Conservation (phyloP, 2,329 filamentous ascomycete species). For the Ceratocystis cacaofunesta region DNA sequence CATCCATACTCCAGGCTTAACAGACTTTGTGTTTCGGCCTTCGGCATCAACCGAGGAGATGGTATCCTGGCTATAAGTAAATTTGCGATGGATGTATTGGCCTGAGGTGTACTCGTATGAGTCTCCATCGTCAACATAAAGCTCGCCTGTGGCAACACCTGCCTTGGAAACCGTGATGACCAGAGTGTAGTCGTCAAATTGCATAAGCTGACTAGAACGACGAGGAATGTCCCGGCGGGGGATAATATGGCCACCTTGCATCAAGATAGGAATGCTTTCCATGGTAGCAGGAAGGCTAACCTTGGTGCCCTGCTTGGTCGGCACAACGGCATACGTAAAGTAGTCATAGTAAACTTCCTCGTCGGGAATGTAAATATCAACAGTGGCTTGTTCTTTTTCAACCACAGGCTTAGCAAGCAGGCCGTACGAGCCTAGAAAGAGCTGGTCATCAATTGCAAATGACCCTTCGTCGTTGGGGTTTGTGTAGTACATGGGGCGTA, state of each 20-base stretch:
- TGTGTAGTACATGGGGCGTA: constrained; percentile 85
- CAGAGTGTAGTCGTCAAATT: constrained; percentile 86
- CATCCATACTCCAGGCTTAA: constrained; percentile 52
- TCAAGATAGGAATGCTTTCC: constrained; percentile 74
- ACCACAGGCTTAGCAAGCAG: constrained; percentile 87
- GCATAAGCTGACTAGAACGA: constrained; percentile 77
- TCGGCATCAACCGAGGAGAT: constrained; percentile 59
- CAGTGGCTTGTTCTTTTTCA: constrained; percentile 54
- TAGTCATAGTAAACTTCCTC: constrained; percentile 90
- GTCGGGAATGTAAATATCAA: constrained; percentile 77
- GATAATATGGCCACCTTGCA: constrained; percentile 86
- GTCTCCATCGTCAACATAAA: constrained; percentile 91
- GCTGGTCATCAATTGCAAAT: constrained; percentile 83
- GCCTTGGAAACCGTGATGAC: constrained; percentile 42
- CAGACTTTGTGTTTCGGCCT: constrained; percentile 38
- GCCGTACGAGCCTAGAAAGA: constrained; percentile 79
- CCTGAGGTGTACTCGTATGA: constrained; percentile 76
- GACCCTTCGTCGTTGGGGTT: constrained; percentile 74
- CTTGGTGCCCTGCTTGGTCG: constrained; percentile 52
- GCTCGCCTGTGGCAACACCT: constrained; percentile 55
- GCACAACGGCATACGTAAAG: constrained; percentile 66
- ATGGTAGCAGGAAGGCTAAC: constrained; percentile 62
- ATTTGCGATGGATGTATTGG: constrained; percentile 75
- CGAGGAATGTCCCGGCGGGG: constrained; percentile 78
- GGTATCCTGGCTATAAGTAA: constrained; percentile 46